Base-by-base conservation (phyloP, 164 flowering plant genomes). In the Santalum album region DNA sequence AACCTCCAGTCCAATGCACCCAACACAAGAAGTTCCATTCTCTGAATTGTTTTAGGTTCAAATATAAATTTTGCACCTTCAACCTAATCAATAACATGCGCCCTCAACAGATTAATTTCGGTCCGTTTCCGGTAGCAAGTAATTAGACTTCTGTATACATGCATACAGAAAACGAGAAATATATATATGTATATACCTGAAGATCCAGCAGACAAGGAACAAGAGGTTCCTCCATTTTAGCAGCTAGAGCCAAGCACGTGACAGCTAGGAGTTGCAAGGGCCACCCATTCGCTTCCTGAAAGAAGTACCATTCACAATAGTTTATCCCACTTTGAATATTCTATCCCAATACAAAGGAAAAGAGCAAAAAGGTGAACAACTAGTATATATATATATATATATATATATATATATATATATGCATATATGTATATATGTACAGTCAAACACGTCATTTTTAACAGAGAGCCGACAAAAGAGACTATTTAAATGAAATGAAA, bases 161-260 rank as follows among this genome's bases (percentile, higher is more conserved):
- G 14, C 9, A 11, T 9, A 38, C 9, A 0, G 14, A 38, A 45
- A 36, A 25, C 36, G 40, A 29, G 21, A 24, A 7, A n/a, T n/a
- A n/a, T n/a, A n/a, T n/a, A n/a, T n/a, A n/a, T n/a, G n/a, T n/a
- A 56, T 22, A 18, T 72, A 89, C 99, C 89, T 94, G 97, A 27
- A 94, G 72, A 75, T 87, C 83, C 59, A 81, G 39, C 1, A 90
- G 79, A 64, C 84, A 69, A 69, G 99, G 99, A 72, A 86, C 90
- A 17, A 78, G 75, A 32, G 83, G 74, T 75, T 94, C 99, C 75
- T 94, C 97, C 96, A 94, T 77, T 53, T 94, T 94, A 25, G 95
- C 97, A 65, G 99, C 99, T 54, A 94, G 68, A 2, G 97, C 90
- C 69, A 94, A 73, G 62, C 96, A 87, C 50, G 97, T 90, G 18